Base-by-base conservation (phyloP, 371 early-diverging fungal species). In the Rhizomucor pusillus region DNA sequence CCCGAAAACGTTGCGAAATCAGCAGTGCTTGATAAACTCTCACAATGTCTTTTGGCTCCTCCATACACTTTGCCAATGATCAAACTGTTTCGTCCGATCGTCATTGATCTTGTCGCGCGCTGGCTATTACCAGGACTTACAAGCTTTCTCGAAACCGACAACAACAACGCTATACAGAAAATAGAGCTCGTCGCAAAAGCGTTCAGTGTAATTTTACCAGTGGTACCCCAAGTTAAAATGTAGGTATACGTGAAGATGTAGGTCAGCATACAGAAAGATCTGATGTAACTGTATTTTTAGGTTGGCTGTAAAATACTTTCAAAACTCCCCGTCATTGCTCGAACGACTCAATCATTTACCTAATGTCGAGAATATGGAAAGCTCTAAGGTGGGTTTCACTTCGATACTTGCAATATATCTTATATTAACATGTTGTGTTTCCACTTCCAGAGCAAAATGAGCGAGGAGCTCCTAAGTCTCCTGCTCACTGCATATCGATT, bases 101-200 rank as follows among this genome's bases (percentile, higher is more conserved):
- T 90, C 9, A 79, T 93, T 41, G 95, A 94, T 54, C 79, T 94
- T 40, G 79, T 82, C 3, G 88, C 89, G 24, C 85, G 95, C 25
- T 90, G 90, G 90, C 75, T 79, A n/a, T 63, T 69, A 11, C 71
- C 81, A 13, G 79, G 74, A 9, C 75, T 75, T 12, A 60, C 70
- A 12, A 54, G 71, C 13, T 74, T 80, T 36, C 61, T 79, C 50
- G 75, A 69, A 44, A 62, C 62, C 29, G 29, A 29, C 7, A 29
- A 29, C 7, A 29, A 29, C 22, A 67, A 43, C 64, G 65, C 53
- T 71, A 69, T 73, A 75, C 51, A 69, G 66, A 69, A 60, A 61
- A 68, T 70, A 57, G 80, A 79, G 67, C 54, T 56, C 43, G 70
- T 86, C 54, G 82, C 84, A 46, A 65, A 69, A 48, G 87, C 91